Evolutionary conservation across 2,329 filamentous ascomycete genomes (phyloP).

Genomic region (Chaetomiaceae sp.): DNA sequence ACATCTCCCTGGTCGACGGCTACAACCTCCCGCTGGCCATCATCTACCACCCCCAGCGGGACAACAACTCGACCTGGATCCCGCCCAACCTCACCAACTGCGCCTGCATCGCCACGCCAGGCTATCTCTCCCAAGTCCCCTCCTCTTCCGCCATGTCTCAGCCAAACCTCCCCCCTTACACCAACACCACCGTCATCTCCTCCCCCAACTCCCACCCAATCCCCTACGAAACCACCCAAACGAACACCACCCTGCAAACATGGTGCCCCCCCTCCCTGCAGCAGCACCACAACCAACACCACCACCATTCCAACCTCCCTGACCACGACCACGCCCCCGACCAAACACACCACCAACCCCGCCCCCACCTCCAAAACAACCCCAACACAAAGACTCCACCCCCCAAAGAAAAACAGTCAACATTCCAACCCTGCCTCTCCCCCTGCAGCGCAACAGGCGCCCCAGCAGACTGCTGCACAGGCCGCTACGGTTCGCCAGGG

Average conservation of each 20-base stretch:
- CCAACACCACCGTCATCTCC: slow-evolving; percentile 12
- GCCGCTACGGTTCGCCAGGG: slow-evolving; percentile 57
- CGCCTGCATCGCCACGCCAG: slow-evolving; percentile 68
- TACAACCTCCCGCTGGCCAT: slow-evolving; percentile 73
- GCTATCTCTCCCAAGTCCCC: slow-evolving; percentile 53
- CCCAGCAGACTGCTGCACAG: slow-evolving; percentile 70
- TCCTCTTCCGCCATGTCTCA: slow-evolving; percentile 22
- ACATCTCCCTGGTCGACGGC: slow-evolving; percentile 79
- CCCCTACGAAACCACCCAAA: slow-evolving; percentile 57
- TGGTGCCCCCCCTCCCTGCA: slow-evolving; percentile 85
- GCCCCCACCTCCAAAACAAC: background rate
- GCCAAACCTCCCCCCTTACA: background rate
- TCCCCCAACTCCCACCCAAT: no score
- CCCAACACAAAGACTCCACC: slow-evolving; percentile 66
- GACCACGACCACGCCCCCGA: slow-evolving; percentile 57
- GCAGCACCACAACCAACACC: no score
- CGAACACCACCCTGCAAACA: slow-evolving; percentile 50
- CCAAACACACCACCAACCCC: background rate
- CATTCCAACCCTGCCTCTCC: slow-evolving; percentile 76
- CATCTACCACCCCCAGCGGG: slow-evolving; percentile 54
- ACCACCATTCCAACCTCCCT: slow-evolving; percentile 52
- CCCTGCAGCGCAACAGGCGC: slow-evolving; percentile 66
- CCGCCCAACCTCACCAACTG: slow-evolving; percentile 73
- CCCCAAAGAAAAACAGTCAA: no score
- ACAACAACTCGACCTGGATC: slow-evolving; percentile 60